A percentile compares a stretch with the other conserved stretches of the same genome.
These are phyloP conservation scores for Hypomyces perniciosus DNA, from an alignment of 2,329 filamentous ascomycete species.

Conservation along the genomic window DNA sequence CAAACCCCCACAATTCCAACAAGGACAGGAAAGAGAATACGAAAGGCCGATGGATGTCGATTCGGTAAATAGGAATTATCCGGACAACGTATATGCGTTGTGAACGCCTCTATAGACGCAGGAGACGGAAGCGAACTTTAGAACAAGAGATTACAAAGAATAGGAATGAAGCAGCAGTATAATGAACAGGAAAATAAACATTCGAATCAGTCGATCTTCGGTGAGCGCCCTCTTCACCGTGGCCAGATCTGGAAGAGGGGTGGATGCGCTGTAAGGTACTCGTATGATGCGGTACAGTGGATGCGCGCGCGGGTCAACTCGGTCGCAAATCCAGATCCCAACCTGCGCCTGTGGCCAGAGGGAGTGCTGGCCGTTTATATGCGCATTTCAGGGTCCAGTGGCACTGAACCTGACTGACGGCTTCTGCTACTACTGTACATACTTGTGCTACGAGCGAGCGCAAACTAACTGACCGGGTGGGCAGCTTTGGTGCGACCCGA, in stretches of 20 bases:
- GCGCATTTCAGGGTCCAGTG: slow-evolving; percentile 26
- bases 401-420: slow-evolving; percentile 2
- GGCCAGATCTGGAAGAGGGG: slow-evolving; percentile 8
- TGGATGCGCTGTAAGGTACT: slow-evolving; percentile 1
- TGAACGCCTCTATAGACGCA: too few relatives aligned
- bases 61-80: too few relatives aligned
- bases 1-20: too few relatives aligned
- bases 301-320: neutral
- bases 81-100: too few relatives aligned
- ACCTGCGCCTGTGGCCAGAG: slow-evolving; percentile 20
- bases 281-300: neutral
- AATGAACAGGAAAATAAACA: neutral
- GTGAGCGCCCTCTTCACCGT: slow-evolving; percentile 9
- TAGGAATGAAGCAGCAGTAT: neutral
- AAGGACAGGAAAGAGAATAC: too few relatives aligned
- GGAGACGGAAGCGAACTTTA: too few relatives aligned
- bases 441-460: neutral
- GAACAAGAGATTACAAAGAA: neutral
- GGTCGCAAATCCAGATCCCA: neutral
- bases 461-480: neutral
- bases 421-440: slow-evolving; percentile 3
- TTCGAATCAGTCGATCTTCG: neutral
- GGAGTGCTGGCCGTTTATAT: slow-evolving; percentile 46
- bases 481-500: neutral
- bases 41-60: too few relatives aligned